A percentile compares a stretch with the other conserved stretches of the same genome.
Conservation (phyloP, 495 filamentous ascomycete genomes). For the Trichoderma asperelloides region DNA sequence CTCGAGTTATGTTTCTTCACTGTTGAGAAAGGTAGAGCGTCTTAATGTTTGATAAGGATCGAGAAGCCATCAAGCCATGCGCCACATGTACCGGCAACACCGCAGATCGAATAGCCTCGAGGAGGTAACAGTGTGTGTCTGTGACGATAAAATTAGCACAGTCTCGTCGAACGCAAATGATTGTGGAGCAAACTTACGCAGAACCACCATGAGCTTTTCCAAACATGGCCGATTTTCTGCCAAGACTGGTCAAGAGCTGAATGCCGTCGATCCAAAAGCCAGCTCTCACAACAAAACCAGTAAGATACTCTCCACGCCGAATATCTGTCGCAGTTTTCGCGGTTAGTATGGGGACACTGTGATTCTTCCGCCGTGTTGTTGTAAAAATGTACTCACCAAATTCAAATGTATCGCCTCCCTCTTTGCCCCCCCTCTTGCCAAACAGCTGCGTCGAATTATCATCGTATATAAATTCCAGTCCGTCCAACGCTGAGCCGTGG, state of each 20-base stretch:
- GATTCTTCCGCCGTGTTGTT: not conserved
- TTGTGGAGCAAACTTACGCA: constrained; percentile 50
- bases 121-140: constrained; percentile 88
- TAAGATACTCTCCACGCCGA: constrained; percentile 72
- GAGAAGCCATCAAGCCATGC: constrained; percentile 85
- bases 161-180: not conserved
- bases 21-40: not conserved
- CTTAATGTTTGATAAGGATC: constrained; percentile 67
- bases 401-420: constrained; percentile 66
- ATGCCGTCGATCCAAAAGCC: constrained; percentile 85
- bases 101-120: constrained; percentile 79
- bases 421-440: constrained; percentile 70
- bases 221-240: constrained; percentile 74
- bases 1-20: not conserved
- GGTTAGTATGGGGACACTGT: constrained; percentile 15
- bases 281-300: constrained; percentile 78
- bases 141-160: constrained; percentile 9
- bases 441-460: constrained; percentile 82
- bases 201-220: constrained; percentile 76
- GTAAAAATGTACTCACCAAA: constrained; percentile 46
- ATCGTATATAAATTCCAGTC: constrained; percentile 89
- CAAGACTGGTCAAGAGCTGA: constrained; percentile 81
- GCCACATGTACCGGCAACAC: constrained; percentile 73
- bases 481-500: constrained; percentile 70
- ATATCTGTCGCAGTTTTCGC: constrained; percentile 47